These are phyloP conservation scores for Dioscorea cayenensis DNA, from an alignment of 116 monocot genomes.

Conservation along the genomic window DNA sequence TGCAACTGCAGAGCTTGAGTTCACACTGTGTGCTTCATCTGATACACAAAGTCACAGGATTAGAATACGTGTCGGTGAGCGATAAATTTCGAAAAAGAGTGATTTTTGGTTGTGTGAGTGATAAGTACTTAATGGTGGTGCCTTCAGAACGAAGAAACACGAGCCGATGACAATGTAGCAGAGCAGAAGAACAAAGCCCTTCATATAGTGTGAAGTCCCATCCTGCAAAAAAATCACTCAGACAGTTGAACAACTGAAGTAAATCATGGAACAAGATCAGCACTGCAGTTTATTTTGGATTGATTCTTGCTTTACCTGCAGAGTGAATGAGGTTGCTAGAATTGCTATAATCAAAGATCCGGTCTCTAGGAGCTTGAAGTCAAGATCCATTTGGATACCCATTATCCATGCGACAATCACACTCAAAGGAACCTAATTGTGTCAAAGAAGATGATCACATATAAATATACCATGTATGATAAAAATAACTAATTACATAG, in stretches of 20 bases:
- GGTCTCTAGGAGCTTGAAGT: slow-evolving; percentile 67
- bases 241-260: too few species aligned
- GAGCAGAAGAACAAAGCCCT: slow-evolving; percentile 59
- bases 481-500: background rate
- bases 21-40: too few species aligned
- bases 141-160: slow-evolving; percentile 51
- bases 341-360: slow-evolving; percentile 38
- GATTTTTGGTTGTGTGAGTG: too few species aligned
- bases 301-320: slow-evolving; percentile 39
- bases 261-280: too few species aligned
- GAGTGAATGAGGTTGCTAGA: slow-evolving; percentile 35
- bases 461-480: background rate
- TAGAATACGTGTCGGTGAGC: too few species aligned
- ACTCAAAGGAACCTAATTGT: slow-evolving; percentile 45
- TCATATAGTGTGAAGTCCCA: slow-evolving; percentile 75
- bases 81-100: too few species aligned
- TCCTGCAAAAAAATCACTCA: slow-evolving; percentile 26
- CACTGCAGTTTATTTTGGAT: too few species aligned
- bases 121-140: slow-evolving; percentile 30
- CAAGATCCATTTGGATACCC: slow-evolving; percentile 67
- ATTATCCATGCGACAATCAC: slow-evolving; percentile 73
- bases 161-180: slow-evolving; percentile 56
- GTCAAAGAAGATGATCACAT: background rate
- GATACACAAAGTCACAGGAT: too few species aligned
- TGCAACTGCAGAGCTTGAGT: too few species aligned